A percentile compares a stretch with the other conserved stretches of the same genome.
Evolutionary conservation across 176 grass and related monocot species (phyloP).

Genomic region (Elymus sibiricus): DNA sequence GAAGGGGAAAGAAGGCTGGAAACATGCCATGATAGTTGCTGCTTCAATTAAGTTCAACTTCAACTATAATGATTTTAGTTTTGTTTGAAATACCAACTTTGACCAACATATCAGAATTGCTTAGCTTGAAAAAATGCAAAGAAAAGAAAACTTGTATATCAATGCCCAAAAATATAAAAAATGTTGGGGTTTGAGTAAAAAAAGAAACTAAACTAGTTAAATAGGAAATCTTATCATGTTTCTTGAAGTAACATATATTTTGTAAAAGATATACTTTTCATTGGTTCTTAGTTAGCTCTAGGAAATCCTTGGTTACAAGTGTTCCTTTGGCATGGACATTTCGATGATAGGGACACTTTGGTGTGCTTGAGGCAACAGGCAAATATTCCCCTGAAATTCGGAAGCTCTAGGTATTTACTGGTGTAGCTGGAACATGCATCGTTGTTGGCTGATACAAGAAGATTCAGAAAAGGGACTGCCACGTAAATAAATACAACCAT

Average conservation of each 20-base stretch:
- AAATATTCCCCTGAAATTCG: not conserved
- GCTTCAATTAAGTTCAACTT: not conserved
- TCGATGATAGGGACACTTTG: not conserved
- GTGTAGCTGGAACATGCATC: not conserved
- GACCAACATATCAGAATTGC: not conserved
- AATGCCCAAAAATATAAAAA: not conserved
- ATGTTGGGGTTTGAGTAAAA: not conserved
- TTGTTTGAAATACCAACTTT: not conserved
- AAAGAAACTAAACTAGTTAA: not conserved
- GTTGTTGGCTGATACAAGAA: not conserved
- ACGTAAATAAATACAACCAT: not conserved
- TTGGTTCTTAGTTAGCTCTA: not conserved
- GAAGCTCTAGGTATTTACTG: not conserved
- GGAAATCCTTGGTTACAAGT: not conserved
- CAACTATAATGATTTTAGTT: not conserved
- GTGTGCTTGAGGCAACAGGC: not conserved
- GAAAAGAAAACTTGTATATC: not conserved
- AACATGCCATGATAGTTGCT: not conserved
- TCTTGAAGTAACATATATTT: not conserved
- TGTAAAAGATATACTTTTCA: not conserved
- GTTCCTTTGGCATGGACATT: not conserved
- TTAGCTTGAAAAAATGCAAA: not conserved
- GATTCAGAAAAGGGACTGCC: not conserved
- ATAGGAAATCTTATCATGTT: not conserved
- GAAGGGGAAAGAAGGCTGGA: not conserved